These are phyloP conservation scores for Naganishia sp. DNA, from an alignment of 1,284 basidiomycete genomes.

Conservation along the genomic window DNA sequence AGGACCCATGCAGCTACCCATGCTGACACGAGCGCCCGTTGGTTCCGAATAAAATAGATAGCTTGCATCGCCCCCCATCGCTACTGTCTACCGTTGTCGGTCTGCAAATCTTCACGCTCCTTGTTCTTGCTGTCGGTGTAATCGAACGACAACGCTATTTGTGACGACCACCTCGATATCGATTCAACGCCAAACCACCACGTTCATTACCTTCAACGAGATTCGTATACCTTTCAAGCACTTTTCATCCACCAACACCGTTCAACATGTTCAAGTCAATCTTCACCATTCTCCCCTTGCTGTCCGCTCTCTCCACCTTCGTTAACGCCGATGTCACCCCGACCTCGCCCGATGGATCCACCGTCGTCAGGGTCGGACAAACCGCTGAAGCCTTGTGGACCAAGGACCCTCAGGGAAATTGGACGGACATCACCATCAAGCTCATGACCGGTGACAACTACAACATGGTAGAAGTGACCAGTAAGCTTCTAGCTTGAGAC, in stretches of 20 bases:
- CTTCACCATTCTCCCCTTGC: constrained; percentile 22
- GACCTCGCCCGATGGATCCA: constrained; percentile 46
- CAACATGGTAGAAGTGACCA: constrained; percentile 40
- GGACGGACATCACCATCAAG: constrained; percentile 51
- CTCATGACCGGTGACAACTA: constrained; percentile 53
- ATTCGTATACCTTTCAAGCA: not conserved
- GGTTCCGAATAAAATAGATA: not conserved
- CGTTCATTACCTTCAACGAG: no score
- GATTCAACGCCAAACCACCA: not conserved
- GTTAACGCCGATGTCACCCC: constrained; percentile 47
- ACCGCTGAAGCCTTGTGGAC: constrained; percentile 48
- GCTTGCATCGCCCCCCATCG: not conserved
- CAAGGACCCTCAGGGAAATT: constrained; percentile 50
- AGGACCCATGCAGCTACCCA: not conserved
- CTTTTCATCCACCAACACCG: not conserved
- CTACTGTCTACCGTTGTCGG: not conserved
- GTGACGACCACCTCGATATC: not conserved
- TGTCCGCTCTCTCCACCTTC: constrained; percentile 18
- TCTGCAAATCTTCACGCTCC: constrained; percentile 1
- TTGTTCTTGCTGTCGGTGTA: not conserved
- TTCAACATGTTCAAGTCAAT: constrained; percentile 22
- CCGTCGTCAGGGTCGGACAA: constrained; percentile 47
- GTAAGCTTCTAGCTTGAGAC: constrained; percentile 31
- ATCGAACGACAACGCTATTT: constrained; percentile 3
- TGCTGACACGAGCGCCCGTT: not conserved